These are phyloP conservation scores for Cochlearia excelsa DNA, from an alignment of 345 rosid species.

Conservation along the genomic window DNA sequence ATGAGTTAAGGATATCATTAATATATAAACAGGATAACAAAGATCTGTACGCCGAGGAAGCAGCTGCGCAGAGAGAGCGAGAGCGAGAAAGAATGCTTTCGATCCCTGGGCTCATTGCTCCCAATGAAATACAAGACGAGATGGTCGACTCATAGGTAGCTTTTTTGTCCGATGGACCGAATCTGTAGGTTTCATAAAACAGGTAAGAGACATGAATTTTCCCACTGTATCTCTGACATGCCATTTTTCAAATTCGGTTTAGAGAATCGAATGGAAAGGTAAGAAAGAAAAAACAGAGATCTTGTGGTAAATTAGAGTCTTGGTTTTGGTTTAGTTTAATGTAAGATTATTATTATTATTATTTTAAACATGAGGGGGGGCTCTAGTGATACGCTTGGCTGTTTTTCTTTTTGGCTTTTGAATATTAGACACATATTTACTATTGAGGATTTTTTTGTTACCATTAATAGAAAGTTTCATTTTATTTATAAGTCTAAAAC, in stretches of 20 bases:
- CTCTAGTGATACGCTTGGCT: neutral
- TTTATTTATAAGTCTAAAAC: too few relatives aligned
- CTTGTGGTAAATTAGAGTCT: neutral
- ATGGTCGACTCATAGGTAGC: constrained; percentile 44
- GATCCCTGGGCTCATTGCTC: constrained; percentile 73
- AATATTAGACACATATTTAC: too few relatives aligned
- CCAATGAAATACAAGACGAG: constrained; percentile 71
- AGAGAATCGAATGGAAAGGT: neutral
- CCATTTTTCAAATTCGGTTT: neutral
- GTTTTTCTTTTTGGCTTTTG: too few relatives aligned
- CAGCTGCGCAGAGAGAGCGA: constrained; percentile 65
- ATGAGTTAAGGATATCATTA: too few relatives aligned
- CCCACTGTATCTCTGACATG: neutral
- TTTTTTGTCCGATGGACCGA: too few relatives aligned
- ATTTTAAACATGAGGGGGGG: neutral
- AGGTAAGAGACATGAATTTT: neutral
- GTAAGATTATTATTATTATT: too few relatives aligned
- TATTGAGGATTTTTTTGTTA: too few relatives aligned
- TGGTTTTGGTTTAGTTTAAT: too few relatives aligned
- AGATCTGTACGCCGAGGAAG: constrained; percentile 75
- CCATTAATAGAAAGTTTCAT: too few relatives aligned
- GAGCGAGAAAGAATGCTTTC: constrained; percentile 68
- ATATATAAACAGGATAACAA: constrained; percentile 55
- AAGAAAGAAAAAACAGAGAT: neutral
- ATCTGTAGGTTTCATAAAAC: too few relatives aligned